Base-by-base conservation (phyloP, 148 eudicot species). In the Silene latifolia region DNA sequence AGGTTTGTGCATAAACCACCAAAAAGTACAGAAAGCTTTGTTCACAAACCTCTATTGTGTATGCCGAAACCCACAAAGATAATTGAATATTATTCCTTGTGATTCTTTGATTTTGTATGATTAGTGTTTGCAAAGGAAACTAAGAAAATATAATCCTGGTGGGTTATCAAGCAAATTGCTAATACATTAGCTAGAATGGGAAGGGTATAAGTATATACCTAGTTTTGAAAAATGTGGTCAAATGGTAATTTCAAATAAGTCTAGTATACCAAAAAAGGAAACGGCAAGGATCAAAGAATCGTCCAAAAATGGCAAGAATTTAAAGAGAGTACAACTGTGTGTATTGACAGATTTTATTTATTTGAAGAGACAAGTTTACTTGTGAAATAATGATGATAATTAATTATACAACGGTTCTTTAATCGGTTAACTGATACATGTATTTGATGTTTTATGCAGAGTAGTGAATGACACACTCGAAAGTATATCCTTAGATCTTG, bases 401-500 rank as follows among this genome's bases (percentile, higher is more conserved):
- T 14, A 57, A 5, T 23, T 46, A 51, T 59, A 9, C 23, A 57
- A 47, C 23, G 69, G 72, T 72, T 54, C 14, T 65, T 21, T 42
- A 20, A 17, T 23, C 65, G 27, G 59, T 76, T 69, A 61, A 74
- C 65, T 64, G 47, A 46, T 56, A 17, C 25, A 3, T 69, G 6
- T 84, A 19, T 65, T 74, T 83, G 75, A 46, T 78, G 23, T 51
- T 81, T 6, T 74, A 32, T 80, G 83, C 86, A 93, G 98, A 80
- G 97, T 93, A 62, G 93, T 93, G 54, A 93, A 93, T 85, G 95
- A 87, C 39, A 89, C 97, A 15, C 82, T 93, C 25, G 91, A 93
- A 78, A 91, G 89, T 82, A 93, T 93, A 69, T 88, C 98, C 11
- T 7, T 81, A 19, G 98, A 91, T 84, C 89, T 93, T 75, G 93